phyloP scores from a whole-genome alignment of 345 rosid genomes.

The Eucalyptus polybractea region DNA sequence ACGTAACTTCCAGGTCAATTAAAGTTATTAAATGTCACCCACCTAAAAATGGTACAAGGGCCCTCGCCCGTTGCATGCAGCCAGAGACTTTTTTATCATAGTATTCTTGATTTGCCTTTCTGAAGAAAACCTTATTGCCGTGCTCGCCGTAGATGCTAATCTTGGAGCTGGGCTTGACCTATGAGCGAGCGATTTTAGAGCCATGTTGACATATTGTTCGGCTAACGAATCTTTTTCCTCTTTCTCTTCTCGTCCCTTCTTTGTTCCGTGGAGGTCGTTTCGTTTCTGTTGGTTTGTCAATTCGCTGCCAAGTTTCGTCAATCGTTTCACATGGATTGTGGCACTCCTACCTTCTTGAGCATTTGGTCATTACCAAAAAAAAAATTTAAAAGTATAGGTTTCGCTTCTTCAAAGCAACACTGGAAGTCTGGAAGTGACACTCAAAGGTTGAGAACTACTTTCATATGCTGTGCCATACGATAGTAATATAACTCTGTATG shows the following conservation, averaged over 20 bases:
- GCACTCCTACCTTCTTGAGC: not conserved
- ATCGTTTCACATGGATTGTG: not conserved
- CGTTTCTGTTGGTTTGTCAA: not conserved
- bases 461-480: not conserved
- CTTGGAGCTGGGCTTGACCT: not conserved
- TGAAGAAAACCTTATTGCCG: not conserved
- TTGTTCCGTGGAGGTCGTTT: not conserved
- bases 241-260: not conserved
- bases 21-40: not conserved
- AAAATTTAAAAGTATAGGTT: not conserved
- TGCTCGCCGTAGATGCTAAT: not conserved
- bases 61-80: not conserved
- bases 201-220: not conserved
- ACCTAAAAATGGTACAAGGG: not conserved
- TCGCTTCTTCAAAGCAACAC: not conserved
- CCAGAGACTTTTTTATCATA: not conserved
- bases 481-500: not conserved
- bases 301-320: not conserved
- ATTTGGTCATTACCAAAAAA: not conserved
- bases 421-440: not conserved
- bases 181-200: not conserved
- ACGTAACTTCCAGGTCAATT: not conserved
- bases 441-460: not conserved
- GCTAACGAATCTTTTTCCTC: not conserved
- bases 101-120: not conserved